Evolutionary conservation across 257 asterid species (phyloP), one percentile per base, ranked within the genome.

Genomic region (Salvia rosmarinus): DNA sequence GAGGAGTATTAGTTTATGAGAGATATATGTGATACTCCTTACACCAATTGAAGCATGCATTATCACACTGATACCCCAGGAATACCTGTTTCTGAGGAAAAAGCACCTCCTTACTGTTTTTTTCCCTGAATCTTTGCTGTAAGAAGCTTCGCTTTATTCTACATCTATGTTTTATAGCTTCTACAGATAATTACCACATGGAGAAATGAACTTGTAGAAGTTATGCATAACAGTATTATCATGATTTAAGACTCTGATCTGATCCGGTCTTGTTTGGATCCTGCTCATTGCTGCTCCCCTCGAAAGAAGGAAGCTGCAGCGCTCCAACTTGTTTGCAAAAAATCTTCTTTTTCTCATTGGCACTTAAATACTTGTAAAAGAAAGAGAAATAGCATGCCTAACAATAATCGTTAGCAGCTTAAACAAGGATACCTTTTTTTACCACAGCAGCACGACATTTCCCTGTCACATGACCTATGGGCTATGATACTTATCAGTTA

Each of bases 151-250:
- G 17, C 44, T 25, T 14, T 25, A 3, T 42, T 39, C 44, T 39
- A 8, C 20, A 28, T 57, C 49, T 16, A 19, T 59, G 44, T 58
- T 57, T 19, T 51, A 43, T 28, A 62, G 44, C 44, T 63, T 12
- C 34, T 2, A 9, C 35, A 68, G 21, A 43, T 42, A 35, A 49
- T 51, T 9, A 17, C 21, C 6, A 51, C 20, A 17, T 52, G 52
- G 63, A 51, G 17, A 37, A 6, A 39, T 35, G 25, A 55, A 40
- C 57, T 69, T 46, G 25, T 46, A 28, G 52, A 56, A 35, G 57
- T 55, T 58, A 23, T 34, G 12, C 16, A 8, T 23, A 0, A 56
- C 32, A n/a, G 55, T 12, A 37, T 28, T 39, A 39, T 39, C 10
- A 39, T 39, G 44, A 39, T 9, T 70, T 34, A 17, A 35, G 64